Evolutionary conservation across 148 eudicot species (phyloP).

Genomic region (Polygonum aviculare): DNA sequence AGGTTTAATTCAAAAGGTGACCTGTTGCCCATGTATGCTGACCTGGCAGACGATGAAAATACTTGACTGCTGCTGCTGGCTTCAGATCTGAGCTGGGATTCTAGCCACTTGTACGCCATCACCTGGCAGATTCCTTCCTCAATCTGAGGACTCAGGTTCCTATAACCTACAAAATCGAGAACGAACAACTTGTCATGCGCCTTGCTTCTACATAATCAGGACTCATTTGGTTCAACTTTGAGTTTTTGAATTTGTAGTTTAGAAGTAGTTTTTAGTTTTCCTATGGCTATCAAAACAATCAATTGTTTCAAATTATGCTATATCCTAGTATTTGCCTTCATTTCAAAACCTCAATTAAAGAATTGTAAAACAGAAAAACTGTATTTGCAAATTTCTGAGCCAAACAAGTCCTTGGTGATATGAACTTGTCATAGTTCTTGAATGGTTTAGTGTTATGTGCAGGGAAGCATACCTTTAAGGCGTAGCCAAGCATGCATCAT

Average conservation of each 20-base stretch:
- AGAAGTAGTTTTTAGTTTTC: too few relatives aligned
- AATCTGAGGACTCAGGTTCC: slow-evolving; percentile 61
- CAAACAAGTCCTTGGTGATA: background rate
- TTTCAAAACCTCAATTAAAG: background rate
- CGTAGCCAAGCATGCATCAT: slow-evolving; percentile 99
- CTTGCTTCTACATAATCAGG: background rate
- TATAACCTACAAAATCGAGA: slow-evolving; percentile 34
- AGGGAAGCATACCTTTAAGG: slow-evolving; percentile 48
- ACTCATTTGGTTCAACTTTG: too few relatives aligned
- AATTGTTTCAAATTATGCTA: too few relatives aligned
- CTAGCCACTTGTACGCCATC: slow-evolving; percentile 68
- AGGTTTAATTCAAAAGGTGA: slow-evolving; percentile 71
- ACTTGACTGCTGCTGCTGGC: slow-evolving; percentile 27
- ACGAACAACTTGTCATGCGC: background rate
- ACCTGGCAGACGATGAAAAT: slow-evolving; percentile 21
- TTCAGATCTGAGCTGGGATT: slow-evolving; percentile 34
- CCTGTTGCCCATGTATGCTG: slow-evolving; percentile 30
- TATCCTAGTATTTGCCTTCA: too few relatives aligned
- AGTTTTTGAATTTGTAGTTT: too few relatives aligned
- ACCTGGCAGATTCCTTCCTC: slow-evolving; percentile 93
- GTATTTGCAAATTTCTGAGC: too few relatives aligned
- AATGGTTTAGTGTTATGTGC: background rate
- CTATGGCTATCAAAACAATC: too few relatives aligned
- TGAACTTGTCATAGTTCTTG: background rate
- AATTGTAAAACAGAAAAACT: too few relatives aligned